Conservation (phyloP, 2,329 filamentous ascomycete genomes). For the Amesomyces nigricolor region DNA sequence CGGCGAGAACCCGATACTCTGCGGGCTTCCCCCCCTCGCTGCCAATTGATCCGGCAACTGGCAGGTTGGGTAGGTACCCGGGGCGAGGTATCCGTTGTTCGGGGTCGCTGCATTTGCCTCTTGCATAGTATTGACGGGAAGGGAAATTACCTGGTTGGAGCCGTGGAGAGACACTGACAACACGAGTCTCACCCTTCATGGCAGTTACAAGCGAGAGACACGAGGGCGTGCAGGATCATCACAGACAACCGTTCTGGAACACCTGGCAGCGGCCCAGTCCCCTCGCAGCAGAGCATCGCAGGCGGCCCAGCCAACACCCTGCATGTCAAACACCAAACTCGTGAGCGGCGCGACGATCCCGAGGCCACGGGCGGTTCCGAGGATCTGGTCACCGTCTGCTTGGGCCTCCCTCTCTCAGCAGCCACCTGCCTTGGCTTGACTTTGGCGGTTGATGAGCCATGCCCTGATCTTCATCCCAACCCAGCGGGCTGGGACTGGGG, state of each 20-base stretch:
- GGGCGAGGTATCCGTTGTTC: background rate
- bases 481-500: conserved; percentile 11
- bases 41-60: background rate
- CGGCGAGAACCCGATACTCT: background rate
- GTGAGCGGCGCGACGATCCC: conserved; percentile 4
- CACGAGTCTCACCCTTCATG: background rate
- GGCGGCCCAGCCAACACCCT: background rate
- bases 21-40: background rate
- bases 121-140: conserved; percentile 13
- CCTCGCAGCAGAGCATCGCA: background rate
- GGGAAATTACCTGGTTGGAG: conserved; percentile 7
- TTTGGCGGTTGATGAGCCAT: background rate
- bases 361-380: conserved; percentile 8
- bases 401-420: background rate
- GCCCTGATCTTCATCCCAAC: background rate
- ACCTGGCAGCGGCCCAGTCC: background rate
- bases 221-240: background rate
- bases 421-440: background rate
- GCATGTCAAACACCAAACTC: background rate
- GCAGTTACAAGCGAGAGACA: conserved; percentile 1
- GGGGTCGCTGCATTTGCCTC: conserved; percentile 2
- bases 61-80: background rate
- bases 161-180: background rate
- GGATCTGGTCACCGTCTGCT: conserved; percentile 12
- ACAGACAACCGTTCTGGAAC: background rate